Percentiles rank a stretch among this genome's conserved stretches.
Evolutionary conservation across 1,284 basidiomycete genomes (phyloP).

Genomic region (Cutaneotrichosporon mucoides): DNA sequence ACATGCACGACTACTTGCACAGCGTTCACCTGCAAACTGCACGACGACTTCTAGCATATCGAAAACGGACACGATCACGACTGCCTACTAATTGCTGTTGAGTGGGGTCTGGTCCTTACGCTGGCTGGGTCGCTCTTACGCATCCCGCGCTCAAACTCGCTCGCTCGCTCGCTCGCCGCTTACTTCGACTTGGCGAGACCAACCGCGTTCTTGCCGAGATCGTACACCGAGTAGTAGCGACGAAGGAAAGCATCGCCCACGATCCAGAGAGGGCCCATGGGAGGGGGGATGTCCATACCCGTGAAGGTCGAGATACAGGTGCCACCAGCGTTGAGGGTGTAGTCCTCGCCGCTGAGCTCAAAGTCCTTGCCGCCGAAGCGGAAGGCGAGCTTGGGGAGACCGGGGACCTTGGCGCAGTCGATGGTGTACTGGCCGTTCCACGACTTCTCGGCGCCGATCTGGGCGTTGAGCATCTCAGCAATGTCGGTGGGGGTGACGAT

Average conservation of each 20-base stretch:
- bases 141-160: neutral
- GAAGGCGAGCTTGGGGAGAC: conserved; percentile 80
- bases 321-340: conserved; percentile 81
- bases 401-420: conserved; percentile 78
- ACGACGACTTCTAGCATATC: too few relatives aligned
- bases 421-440: conserved; percentile 95
- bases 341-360: conserved; percentile 76
- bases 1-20: too few relatives aligned
- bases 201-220: conserved; percentile 60
- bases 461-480: conserved; percentile 88
- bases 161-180: neutral
- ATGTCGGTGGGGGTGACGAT: conserved; percentile 76
- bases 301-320: conserved; percentile 94
- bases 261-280: conserved; percentile 86
- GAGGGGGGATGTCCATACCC: conserved; percentile 84
- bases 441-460: conserved; percentile 80
- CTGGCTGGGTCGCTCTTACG: too few relatives aligned
- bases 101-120: too few relatives aligned
- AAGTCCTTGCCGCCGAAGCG: conserved; percentile 76
- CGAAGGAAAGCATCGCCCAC: conserved; percentile 83
- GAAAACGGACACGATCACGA: too few relatives aligned
- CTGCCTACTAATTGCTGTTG: too few relatives aligned
- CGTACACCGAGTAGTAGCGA: conserved; percentile 91
- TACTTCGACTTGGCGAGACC: conserved; percentile 33
- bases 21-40: too few relatives aligned